phyloP scores from a whole-genome alignment of 2,329 filamentous ascomycete genomes.

The Tetracladium maxilliforme region DNA sequence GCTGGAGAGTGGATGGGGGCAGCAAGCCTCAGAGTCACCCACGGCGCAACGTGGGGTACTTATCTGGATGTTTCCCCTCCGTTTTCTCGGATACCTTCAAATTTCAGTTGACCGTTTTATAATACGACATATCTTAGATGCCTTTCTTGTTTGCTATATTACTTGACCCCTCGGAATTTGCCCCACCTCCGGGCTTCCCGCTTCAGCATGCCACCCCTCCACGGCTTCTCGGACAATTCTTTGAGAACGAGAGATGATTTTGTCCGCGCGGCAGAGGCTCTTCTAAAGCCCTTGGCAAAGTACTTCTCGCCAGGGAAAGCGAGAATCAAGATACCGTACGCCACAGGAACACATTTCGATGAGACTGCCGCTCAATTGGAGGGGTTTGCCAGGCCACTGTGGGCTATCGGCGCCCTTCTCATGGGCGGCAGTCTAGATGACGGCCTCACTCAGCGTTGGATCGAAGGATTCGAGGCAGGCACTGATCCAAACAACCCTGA shows the following conservation, averaged over 20 bases:
- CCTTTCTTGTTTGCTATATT: too few species aligned
- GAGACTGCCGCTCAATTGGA: slow-evolving; percentile 28
- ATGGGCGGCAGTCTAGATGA: neutral
- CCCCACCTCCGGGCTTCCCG: too few species aligned
- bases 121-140: too few species aligned
- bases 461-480: slow-evolving; percentile 8
- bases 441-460: slow-evolving; percentile 5
- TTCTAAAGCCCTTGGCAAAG: slow-evolving; percentile 10
- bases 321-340: slow-evolving; percentile 19
- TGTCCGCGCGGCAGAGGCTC: slow-evolving; percentile 15
- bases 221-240: slow-evolving; percentile 25
- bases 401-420: slow-evolving; percentile 9
- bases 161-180: too few species aligned
- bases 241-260: slow-evolving; percentile 19
- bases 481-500: slow-evolving; percentile 16
- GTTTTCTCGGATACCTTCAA: too few species aligned
- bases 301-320: slow-evolving; percentile 19
- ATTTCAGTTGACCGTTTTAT: too few species aligned
- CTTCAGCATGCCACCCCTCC: slow-evolving; percentile 19
- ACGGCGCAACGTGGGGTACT: too few species aligned
- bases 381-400: slow-evolving; percentile 20
- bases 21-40: too few species aligned
- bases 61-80: too few species aligned
- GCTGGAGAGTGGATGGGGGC: too few species aligned
- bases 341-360: slow-evolving; percentile 25